A percentile compares a stretch with the other conserved stretches of the same genome.
These are phyloP conservation scores for Calonectria leucothoes DNA, from an alignment of 2,329 filamentous ascomycete genomes.

Conservation along the genomic window DNA sequence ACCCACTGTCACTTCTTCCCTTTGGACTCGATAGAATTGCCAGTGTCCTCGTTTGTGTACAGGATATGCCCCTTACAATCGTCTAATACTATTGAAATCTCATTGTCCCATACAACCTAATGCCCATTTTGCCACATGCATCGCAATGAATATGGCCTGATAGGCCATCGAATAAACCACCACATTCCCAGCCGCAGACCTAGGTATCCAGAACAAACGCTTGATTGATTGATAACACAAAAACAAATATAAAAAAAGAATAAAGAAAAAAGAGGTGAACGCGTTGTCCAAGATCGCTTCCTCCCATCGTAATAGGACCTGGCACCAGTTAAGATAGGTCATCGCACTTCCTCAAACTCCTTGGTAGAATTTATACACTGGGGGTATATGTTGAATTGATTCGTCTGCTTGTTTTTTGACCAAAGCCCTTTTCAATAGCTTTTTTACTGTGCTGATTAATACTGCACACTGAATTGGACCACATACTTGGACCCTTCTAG, in stretches of 20 bases:
- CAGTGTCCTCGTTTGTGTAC: neutral
- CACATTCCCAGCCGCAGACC: neutral
- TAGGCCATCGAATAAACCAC: neutral
- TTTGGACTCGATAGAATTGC: neutral
- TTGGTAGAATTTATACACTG: neutral
- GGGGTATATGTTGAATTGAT: slow-evolving; percentile 6
- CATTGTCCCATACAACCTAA: neutral
- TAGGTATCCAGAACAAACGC: neutral
- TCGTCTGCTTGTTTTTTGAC: neutral
- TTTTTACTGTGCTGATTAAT: neutral
- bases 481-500: slow-evolving; percentile 35
- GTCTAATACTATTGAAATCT: neutral
- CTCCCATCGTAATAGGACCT: neutral
- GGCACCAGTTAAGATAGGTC: neutral
- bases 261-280: neutral
- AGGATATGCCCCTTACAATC: slow-evolving; percentile 1
- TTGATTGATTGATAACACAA: neutral
- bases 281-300: neutral
- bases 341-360: slow-evolving; percentile 12
- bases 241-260: neutral
- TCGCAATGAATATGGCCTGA: slow-evolving; percentile 20
- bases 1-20: neutral
- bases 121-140: slow-evolving; percentile 14
- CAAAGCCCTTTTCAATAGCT: neutral
- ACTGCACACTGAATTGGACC: slow-evolving; percentile 4